Evolutionary conservation across 441 rosid species (phyloP).

Genomic region (Adansonia gregorii): DNA sequence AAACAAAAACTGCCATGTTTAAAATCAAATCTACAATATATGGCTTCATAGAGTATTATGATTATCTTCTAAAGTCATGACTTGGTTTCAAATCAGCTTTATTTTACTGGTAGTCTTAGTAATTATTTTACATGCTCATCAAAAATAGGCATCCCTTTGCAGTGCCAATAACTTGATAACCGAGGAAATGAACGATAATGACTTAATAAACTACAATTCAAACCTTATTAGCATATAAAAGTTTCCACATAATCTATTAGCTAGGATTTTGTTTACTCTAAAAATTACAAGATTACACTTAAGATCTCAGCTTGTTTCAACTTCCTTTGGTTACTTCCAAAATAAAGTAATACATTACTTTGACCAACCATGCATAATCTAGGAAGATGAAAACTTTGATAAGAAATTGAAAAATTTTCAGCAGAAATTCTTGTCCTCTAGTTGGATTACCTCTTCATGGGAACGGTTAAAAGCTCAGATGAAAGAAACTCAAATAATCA

Average conservation of each 20-base stretch:
- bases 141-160: neutral
- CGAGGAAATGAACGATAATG: neutral
- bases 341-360: neutral
- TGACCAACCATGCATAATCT: conserved; percentile 1
- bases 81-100: neutral
- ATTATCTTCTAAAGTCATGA: conserved; percentile 10
- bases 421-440: neutral
- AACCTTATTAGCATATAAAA: neutral
- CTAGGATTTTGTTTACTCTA: neutral
- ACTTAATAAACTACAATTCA: conserved; percentile 5
- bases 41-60: neutral
- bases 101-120: neutral
- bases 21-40: neutral
- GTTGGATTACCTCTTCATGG: neutral
- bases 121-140: neutral
- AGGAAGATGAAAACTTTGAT: neutral
- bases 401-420: neutral
- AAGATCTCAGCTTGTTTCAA: conserved; percentile 8
- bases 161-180: conserved; percentile 1
- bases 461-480: neutral
- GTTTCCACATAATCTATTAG: neutral
- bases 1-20: neutral
- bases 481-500: neutral
- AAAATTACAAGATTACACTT: neutral
- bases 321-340: neutral